A percentile compares a stretch with the other conserved stretches of the same genome.
These are phyloP conservation scores for Aspergillus bertholletiae DNA, from an alignment of 495 filamentous ascomycete species.

Conservation along the genomic window DNA sequence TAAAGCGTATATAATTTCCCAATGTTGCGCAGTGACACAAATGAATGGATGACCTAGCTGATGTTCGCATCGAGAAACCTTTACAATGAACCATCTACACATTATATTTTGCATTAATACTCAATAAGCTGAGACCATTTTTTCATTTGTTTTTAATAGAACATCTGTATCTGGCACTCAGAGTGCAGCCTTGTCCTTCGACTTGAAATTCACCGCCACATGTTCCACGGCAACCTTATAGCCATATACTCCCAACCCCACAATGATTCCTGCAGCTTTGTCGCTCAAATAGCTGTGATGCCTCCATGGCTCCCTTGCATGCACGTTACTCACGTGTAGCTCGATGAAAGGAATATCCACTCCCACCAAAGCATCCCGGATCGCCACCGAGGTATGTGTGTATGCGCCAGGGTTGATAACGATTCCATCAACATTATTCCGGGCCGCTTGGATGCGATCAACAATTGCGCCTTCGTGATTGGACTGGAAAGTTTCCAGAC, in stretches of 20 bases:
- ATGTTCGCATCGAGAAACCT: not conserved
- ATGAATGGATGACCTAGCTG: not conserved
- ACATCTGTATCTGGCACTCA: not conserved
- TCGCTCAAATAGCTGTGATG: constrained; percentile 66
- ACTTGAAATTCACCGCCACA: constrained; percentile 44
- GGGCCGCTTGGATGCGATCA: constrained; percentile 56
- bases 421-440: constrained; percentile 52
- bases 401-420: constrained; percentile 69
- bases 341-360: constrained; percentile 68
- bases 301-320: constrained; percentile 60
- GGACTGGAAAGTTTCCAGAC: constrained; percentile 56
- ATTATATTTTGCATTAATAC: not conserved
- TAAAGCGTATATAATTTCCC: constrained; percentile 2
- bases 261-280: constrained; percentile 65
- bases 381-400: constrained; percentile 65
- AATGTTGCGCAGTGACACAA: not conserved
- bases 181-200: constrained; percentile 17
- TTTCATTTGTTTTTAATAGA: too few species aligned
- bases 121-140: not conserved
- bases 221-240: constrained; percentile 68
- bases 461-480: constrained; percentile 65
- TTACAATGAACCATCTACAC: not conserved
- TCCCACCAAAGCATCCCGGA: constrained; percentile 63
- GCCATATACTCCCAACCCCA: constrained; percentile 63
- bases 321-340: constrained; percentile 66